phyloP scores from a whole-genome alignment of 1,139 yeast species.

The Lodderomyces elongisporus region DNA sequence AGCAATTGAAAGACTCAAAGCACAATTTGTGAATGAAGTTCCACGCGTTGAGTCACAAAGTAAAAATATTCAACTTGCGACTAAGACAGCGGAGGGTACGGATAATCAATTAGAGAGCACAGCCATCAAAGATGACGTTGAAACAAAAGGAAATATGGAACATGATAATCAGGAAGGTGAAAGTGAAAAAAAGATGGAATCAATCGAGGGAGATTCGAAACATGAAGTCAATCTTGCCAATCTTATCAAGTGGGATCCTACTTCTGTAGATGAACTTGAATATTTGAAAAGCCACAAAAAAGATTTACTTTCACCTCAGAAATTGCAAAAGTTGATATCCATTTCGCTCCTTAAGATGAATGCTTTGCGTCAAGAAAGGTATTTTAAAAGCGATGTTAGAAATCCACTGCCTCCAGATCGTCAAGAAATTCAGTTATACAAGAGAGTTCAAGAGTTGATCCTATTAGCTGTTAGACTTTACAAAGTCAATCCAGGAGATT shows the following conservation, averaged over 20 bases:
- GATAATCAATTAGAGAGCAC: background rate
- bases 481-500: slow-evolving; percentile 22
- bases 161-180: slow-evolving; percentile 1
- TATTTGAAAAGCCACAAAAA: slow-evolving; percentile 25
- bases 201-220: slow-evolving; percentile 7
- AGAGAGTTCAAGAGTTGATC: slow-evolving; percentile 40
- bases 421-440: slow-evolving; percentile 28
- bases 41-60: slow-evolving; percentile 4
- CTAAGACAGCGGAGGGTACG: slow-evolving; percentile 8
- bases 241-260: slow-evolving; percentile 37
- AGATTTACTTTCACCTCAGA: slow-evolving; percentile 23
- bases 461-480: slow-evolving; percentile 26
- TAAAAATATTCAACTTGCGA: too few species aligned
- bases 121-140: background rate
- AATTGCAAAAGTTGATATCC: slow-evolving; percentile 51
- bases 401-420: slow-evolving; percentile 26
- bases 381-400: slow-evolving; percentile 28
- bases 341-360: slow-evolving; percentile 54
- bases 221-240: slow-evolving; percentile 27
- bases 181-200: slow-evolving; percentile 9
- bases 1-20: slow-evolving; percentile 38
- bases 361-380: slow-evolving; percentile 57
- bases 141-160: background rate
- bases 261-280: slow-evolving; percentile 21
- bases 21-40: slow-evolving; percentile 15